Percentiles rank a stretch among this genome's conserved stretches.
Conservation (phyloP, 306 rosid genomes). For the Quercus engelmannii region DNA sequence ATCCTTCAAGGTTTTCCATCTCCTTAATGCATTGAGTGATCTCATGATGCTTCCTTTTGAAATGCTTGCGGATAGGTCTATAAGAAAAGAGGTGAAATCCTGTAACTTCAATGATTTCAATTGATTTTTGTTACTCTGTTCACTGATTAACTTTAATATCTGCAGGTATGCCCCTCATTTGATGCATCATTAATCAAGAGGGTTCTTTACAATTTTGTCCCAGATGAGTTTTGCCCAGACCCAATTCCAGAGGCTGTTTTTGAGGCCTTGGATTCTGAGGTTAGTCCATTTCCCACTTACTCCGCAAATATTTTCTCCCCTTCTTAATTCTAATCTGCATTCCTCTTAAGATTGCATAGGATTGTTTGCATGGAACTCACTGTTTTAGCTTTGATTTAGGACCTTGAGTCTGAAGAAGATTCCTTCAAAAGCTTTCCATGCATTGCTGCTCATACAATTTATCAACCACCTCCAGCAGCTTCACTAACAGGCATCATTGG, state of each 20-base stretch:
- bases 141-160: not conserved
- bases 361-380: not conserved
- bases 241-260: constrained; percentile 66
- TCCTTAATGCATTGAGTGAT: constrained; percentile 78
- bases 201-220: constrained; percentile 72
- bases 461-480: constrained; percentile 58
- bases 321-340: not conserved
- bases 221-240: constrained; percentile 79
- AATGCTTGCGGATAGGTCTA: constrained; percentile 65
- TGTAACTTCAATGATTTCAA: not conserved
- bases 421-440: constrained; percentile 53
- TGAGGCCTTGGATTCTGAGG: constrained; percentile 63
- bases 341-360: not conserved
- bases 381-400: constrained; percentile 28
- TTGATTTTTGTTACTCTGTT: not conserved
- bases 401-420: constrained; percentile 44
- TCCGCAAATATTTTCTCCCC: constrained; percentile 1
- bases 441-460: constrained; percentile 52
- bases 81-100: constrained; percentile 63
- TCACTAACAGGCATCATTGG: constrained; percentile 45
- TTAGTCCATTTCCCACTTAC: constrained; percentile 24
- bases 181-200: constrained; percentile 59
- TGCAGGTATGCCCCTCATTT: constrained; percentile 76
- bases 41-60: constrained; percentile 89
- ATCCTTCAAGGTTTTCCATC: constrained; percentile 71